phyloP scores from a whole-genome alignment of 768 basidiomycete genomes.

The Boletus sp. region DNA sequence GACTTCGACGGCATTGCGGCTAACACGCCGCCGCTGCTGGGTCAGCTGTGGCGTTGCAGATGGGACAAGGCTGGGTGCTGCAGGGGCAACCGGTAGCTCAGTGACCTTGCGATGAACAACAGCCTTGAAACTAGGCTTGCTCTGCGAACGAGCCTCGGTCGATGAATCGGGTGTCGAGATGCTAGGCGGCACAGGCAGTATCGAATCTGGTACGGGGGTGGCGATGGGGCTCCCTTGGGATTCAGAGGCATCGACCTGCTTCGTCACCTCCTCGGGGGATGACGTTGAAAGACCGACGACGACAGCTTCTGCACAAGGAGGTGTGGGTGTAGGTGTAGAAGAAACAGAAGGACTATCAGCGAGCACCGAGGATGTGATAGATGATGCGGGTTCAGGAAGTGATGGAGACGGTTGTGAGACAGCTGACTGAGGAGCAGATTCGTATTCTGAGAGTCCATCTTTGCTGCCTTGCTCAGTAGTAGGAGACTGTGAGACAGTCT shows the following conservation, averaged over 20 bases:
- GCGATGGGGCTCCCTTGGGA: neutral
- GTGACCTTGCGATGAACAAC: constrained; percentile 56
- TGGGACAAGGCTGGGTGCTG: constrained; percentile 12
- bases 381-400: neutral
- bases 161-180: constrained; percentile 7
- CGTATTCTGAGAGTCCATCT: constrained; percentile 12
- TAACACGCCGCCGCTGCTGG: constrained; percentile 29
- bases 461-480: neutral
- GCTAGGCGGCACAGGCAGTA: constrained; percentile 1
- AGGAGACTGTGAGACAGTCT: constrained; percentile 3
- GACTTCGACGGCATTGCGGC: constrained; percentile 25
- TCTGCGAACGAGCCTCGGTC: constrained; percentile 1
- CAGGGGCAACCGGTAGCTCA: constrained; percentile 30
- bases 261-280: neutral
- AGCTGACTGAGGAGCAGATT: constrained; percentile 14
- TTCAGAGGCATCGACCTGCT: neutral
- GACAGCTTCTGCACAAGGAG: neutral
- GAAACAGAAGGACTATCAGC: neutral
- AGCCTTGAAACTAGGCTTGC: constrained; percentile 43
- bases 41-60: constrained; percentile 27
- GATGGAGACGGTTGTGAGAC: constrained; percentile 7
- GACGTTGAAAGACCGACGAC: neutral
- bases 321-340: neutral
- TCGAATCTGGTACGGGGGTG: constrained; percentile 3
- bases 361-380: neutral